These are phyloP conservation scores for Claviceps quebecensis DNA, from an alignment of 2,329 filamentous ascomycete species.

Conservation along the genomic window DNA sequence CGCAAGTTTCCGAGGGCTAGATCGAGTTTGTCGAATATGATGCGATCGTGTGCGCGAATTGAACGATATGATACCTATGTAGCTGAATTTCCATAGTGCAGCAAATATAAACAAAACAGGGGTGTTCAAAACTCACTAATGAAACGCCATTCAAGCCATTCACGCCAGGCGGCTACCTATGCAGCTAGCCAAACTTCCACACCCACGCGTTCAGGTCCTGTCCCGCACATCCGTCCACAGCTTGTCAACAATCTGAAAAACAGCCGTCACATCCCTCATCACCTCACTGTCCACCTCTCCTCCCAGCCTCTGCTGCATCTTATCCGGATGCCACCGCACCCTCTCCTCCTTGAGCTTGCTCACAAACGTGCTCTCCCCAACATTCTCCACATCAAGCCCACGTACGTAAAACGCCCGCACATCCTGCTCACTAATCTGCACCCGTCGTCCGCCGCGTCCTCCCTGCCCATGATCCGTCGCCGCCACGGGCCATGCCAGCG, in stretches of 20 bases:
- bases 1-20: too few relatives aligned
- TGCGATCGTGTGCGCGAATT: background rate
- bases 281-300: conserved; percentile 55
- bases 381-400: conserved; percentile 27
- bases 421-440: conserved; percentile 38
- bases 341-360: conserved; percentile 64
- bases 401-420: conserved; percentile 56
- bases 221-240: conserved; percentile 54
- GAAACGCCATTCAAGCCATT: background rate
- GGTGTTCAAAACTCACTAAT: background rate
- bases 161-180: too few relatives aligned
- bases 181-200: background rate
- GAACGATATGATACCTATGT: background rate
- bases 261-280: conserved; percentile 69
- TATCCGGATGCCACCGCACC: conserved; percentile 94
- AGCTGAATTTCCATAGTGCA: background rate
- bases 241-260: conserved; percentile 81
- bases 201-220: background rate
- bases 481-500: conserved; percentile 56
- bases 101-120: background rate
- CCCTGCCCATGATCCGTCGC: conserved; percentile 35
- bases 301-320: conserved; percentile 82
- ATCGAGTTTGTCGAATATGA: too few relatives aligned
- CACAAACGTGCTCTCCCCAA: conserved; percentile 31
- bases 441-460: conserved; percentile 12